Evolutionary conservation across 2,329 filamentous ascomycete species (phyloP), one percentile per base, ranked within the genome.

Genomic region (Aureobasidium sp.): DNA sequence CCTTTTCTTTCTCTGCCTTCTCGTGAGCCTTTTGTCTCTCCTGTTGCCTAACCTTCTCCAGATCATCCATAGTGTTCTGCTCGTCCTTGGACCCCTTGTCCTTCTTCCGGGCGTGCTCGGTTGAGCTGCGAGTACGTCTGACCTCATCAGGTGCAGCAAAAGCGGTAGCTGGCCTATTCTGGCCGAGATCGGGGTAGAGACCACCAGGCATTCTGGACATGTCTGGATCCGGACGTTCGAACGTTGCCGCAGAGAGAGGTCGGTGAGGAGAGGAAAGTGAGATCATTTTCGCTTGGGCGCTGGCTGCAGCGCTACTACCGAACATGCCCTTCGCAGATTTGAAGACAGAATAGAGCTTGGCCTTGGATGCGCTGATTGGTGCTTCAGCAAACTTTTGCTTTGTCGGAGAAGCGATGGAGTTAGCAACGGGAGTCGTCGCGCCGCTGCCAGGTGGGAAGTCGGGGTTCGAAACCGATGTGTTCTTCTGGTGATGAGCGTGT

Each of bases 321-420:
- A 97, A 87, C 53, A 97, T 83, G 15, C 88, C 90, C 73, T 89
- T 93, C 4, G 92, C 94, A 61, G 87, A 89, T 75, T 91, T 92
- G 68, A 97, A 80, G 64, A 96, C 91, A 10, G 92, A 96, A 51
- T 93, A 95, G 52, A 97, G 80, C 72, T 91, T 95, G 70, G 89
- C 90, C 77, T 96, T 97, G 32, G 94, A 92, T 57, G 94, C 91
- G 74, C 92, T 96, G 63, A 97, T 75, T 5, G 91, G 91, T 63
- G 88, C 93, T 67, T 95, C 91, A 72, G 66, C 82, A 77, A 73
- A 82, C 76, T 73, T 81, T 69, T 75, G 78, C 62, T 69, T 69
- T 67, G 67, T 68, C 32, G 84, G 84, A 27, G 84, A 86, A 34
- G 80, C 81, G 52, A 75, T 73, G 32, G 84, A 83, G 56, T 83